phyloP scores from a whole-genome alignment of 305 asterid species.

The Fraxinus baroniana region DNA sequence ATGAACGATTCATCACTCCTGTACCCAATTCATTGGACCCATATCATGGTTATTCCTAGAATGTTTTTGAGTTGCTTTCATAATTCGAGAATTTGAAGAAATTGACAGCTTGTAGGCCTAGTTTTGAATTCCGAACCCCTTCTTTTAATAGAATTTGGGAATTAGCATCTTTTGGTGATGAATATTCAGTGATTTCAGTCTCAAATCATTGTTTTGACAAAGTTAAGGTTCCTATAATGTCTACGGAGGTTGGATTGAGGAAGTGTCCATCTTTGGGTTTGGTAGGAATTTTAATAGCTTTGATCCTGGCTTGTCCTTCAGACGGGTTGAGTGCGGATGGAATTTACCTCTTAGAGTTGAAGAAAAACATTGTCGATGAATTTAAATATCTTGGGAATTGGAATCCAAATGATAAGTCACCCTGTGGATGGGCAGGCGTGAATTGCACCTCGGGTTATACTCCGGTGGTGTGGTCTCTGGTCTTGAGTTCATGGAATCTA shows the following conservation, averaged over 20 bases:
- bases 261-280: constrained; percentile 35
- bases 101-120: constrained; percentile 24
- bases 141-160: constrained; percentile 23
- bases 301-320: constrained; percentile 39
- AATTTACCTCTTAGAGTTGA: constrained; percentile 55
- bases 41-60: constrained; percentile 19
- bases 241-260: constrained; percentile 42
- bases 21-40: constrained; percentile 25
- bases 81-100: constrained; percentile 21
- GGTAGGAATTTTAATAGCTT: constrained; percentile 32
- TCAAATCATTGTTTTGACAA: constrained; percentile 18
- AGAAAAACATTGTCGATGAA: constrained; percentile 56
- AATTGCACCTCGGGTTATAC: constrained; percentile 46
- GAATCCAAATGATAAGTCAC: constrained; percentile 63
- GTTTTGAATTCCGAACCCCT: constrained; percentile 14
- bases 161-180: constrained; percentile 7
- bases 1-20: constrained; percentile 19
- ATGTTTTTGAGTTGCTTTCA: constrained; percentile 22
- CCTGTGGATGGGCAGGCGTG: constrained; percentile 83
- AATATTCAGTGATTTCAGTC: constrained; percentile 12
- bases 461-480: constrained; percentile 61
- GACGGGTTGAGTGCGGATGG: constrained; percentile 70
- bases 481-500: constrained; percentile 53
- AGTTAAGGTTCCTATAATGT: constrained; percentile 35
- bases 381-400: constrained; percentile 47